Conservation (phyloP, 768 basidiomycete genomes). For the Hypholoma fasciculare region DNA sequence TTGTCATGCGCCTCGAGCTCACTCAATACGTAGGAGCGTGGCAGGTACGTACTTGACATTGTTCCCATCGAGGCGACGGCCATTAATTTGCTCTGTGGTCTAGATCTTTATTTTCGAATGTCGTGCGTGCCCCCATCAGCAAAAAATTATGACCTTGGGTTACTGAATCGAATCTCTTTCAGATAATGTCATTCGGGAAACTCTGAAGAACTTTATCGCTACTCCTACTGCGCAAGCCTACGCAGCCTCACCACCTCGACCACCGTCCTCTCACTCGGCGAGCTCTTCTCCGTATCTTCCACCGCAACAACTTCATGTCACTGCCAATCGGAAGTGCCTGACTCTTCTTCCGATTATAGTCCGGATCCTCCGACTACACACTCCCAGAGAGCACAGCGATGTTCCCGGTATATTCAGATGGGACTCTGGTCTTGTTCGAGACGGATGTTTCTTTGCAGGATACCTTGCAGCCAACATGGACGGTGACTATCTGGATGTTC, state of each 20-base stretch:
- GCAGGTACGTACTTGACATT: slow-evolving; percentile 57
- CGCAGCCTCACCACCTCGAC: slow-evolving; percentile 45
- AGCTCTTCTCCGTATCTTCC: slow-evolving; percentile 45
- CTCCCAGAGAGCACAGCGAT: slow-evolving; percentile 31
- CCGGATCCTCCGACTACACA: slow-evolving; percentile 51
- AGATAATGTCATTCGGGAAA: slow-evolving; percentile 88
- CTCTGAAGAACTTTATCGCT: slow-evolving; percentile 58
- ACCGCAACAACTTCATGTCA: slow-evolving; percentile 44
- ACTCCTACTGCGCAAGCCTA: slow-evolving; percentile 30
- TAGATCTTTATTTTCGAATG: slow-evolving; percentile 92
- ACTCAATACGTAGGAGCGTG: slow-evolving; percentile 79
- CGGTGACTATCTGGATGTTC: slow-evolving; percentile 34
- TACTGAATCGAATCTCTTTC: not conserved
- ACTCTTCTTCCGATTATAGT: slow-evolving; percentile 50
- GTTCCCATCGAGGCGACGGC: slow-evolving; percentile 8
- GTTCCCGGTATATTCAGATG: slow-evolving; percentile 67
- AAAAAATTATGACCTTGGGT: not conserved
- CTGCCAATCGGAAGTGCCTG: slow-evolving; percentile 52
- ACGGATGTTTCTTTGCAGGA: slow-evolving; percentile 89
- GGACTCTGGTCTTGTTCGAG: slow-evolving; percentile 84
- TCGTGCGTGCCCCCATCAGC: slow-evolving; percentile 46
- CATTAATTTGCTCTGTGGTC: slow-evolving; percentile 16
- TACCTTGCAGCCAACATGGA: slow-evolving; percentile 71
- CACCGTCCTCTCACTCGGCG: slow-evolving; percentile 43
- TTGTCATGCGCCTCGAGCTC: slow-evolving; percentile 33